phyloP scores from a whole-genome alignment of 768 basidiomycete species.

The Russula ochroleuca region DNA sequence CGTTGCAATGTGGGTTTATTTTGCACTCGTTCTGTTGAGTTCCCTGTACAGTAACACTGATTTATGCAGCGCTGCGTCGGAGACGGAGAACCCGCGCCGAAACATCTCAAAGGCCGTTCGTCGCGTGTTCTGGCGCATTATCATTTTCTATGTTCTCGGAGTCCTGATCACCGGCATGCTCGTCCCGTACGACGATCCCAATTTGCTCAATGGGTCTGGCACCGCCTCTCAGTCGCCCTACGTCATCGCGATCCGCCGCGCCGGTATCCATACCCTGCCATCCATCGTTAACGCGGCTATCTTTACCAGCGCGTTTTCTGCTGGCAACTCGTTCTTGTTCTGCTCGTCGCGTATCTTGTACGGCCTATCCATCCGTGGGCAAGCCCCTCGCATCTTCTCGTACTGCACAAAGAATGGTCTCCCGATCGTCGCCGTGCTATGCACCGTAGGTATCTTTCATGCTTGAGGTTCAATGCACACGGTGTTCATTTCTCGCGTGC shows the following conservation, averaged over 20 bases:
- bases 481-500: slow-evolving; percentile 14
- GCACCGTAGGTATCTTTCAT: slow-evolving; percentile 30
- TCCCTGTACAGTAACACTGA: background rate
- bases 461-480: background rate
- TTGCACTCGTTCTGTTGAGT: background rate
- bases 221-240: slow-evolving; percentile 80
- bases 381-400: slow-evolving; percentile 43
- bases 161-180: slow-evolving; percentile 75
- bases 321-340: slow-evolving; percentile 64
- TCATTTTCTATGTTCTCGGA: slow-evolving; percentile 74
- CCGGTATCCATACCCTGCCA: slow-evolving; percentile 63
- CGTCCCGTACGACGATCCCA: slow-evolving; percentile 60
- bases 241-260: slow-evolving; percentile 72
- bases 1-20: slow-evolving; percentile 52
- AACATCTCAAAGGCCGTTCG: slow-evolving; percentile 74
- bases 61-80: slow-evolving; percentile 57
- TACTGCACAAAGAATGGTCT: slow-evolving; percentile 48
- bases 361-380: slow-evolving; percentile 38
- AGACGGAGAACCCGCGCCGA: slow-evolving; percentile 71
- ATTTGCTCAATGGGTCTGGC: slow-evolving; percentile 46
- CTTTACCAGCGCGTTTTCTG: slow-evolving; percentile 69
- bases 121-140: slow-evolving; percentile 75
- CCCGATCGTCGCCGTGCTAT: slow-evolving; percentile 41
- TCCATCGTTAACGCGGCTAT: slow-evolving; percentile 70
- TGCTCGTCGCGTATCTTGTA: slow-evolving; percentile 43